These are phyloP conservation scores for Fusarium sp. DNA, from an alignment of 2,329 filamentous ascomycete genomes.

Conservation along the genomic window DNA sequence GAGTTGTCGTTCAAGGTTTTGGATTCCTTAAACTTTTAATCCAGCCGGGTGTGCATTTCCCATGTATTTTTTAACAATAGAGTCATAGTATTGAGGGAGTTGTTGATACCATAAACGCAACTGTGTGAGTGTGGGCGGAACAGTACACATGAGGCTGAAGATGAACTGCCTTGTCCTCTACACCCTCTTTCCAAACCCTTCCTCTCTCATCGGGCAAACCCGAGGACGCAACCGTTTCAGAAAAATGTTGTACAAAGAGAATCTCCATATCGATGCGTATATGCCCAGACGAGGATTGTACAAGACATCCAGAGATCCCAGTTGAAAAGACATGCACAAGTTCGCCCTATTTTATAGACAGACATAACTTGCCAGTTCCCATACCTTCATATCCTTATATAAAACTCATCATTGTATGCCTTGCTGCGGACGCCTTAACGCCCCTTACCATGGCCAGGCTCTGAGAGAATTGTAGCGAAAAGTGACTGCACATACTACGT, in stretches of 20 bases:
- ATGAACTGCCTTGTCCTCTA: constrained; percentile 14
- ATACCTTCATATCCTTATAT: neutral
- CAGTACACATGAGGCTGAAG: constrained; percentile 28
- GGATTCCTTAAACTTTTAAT: neutral
- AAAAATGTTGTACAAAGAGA: neutral
- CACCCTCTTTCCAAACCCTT: constrained; percentile 3
- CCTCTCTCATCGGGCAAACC: constrained; percentile 7
- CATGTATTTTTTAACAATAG: neutral
- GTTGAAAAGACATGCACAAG: constrained; percentile 25
- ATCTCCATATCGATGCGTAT: neutral
- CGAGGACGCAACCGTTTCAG: constrained; percentile 22
- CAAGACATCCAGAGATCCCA: neutral
- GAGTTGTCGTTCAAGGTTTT: constrained; percentile 7
- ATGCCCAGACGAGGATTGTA: neutral
- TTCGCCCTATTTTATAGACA: constrained; percentile 18
- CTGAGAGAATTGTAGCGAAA: neutral
- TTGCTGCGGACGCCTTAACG: constrained; percentile 17
- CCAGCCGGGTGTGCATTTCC: neutral
- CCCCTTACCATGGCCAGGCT: constrained; percentile 24
- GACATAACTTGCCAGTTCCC: neutral
- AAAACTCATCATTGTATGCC: constrained; percentile 9
- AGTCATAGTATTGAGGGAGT: neutral
- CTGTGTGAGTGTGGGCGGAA: neutral
- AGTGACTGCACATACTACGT: constrained; percentile 15
- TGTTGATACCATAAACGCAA: neutral